Conservation (phyloP, 345 rosid genomes). For the Moringa oleifera region DNA sequence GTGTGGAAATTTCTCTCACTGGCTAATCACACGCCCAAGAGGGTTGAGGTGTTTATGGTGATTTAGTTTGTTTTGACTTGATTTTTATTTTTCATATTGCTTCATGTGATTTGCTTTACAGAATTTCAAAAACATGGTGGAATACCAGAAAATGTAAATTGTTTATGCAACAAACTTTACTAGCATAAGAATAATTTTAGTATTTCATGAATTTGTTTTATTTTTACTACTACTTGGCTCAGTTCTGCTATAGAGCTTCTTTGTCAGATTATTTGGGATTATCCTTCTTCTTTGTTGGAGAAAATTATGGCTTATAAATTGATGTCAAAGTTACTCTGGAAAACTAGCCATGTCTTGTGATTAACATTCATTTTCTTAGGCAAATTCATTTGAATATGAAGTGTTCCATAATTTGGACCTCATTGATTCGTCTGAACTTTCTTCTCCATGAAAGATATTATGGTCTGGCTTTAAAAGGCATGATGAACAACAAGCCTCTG, state of each 20-base stretch:
- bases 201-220: conserved; percentile 11
- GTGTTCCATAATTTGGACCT: background rate
- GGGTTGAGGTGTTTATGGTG: conserved; percentile 57
- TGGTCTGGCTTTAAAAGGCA: no score
- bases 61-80: conserved; percentile 12
- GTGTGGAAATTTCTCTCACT: conserved; percentile 76
- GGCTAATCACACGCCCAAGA: conserved; percentile 76
- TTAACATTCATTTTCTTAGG: no score
- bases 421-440: background rate
- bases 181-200: background rate
- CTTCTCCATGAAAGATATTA: background rate
- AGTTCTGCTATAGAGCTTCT: conserved; percentile 93
- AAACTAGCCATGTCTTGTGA: background rate
- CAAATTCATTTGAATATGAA: no score
- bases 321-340: background rate
- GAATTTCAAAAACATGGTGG: no score
- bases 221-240: conserved; percentile 58
- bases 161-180: background rate
- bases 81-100: background rate
- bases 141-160: no score
- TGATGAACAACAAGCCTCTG: no score
- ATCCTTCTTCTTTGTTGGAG: conserved; percentile 90
- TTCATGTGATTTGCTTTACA: background rate
- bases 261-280: conserved; percentile 87
- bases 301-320: conserved; percentile 68